Base-by-base conservation (phyloP, 257 asterid genomes). In the Nicotiana benthamiana region DNA sequence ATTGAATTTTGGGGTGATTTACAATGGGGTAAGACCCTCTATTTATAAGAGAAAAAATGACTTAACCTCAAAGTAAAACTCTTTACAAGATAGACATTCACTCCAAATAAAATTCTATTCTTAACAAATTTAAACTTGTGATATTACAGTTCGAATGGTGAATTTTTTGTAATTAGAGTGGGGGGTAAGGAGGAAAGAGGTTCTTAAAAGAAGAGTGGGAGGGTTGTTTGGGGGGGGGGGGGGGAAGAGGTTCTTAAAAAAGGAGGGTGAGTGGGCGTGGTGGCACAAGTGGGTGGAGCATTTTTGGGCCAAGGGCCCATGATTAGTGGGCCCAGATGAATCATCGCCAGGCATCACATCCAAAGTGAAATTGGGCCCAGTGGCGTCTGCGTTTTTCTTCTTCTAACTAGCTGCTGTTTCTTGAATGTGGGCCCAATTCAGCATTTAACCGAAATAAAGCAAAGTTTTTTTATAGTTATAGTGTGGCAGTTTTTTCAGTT, bases 241-340 rank as follows among this genome's bases (percentile, higher is more conserved):
- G 28, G 46, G 64, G 75, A 72, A 60, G 18, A 52, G 77, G 75
- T 76, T 34, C 76, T 84, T 26, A 32, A 27, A 46, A 46, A 28
- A 77, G 15, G 70, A 61, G 40, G n/a, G 30, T 79, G 77, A 59
- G 75, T 61, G 81, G 81, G 87, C 72, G 30, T 65, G 85, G 81
- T 75, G 85, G 86, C 52, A 48, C 11, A 65, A 89, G 91, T 90
- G 92, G 94, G 87, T 51, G 51, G 85, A 86, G 87, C 89, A 89
- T 83, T 83, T 87, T 83, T 86, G 92, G 90, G 89, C 87, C 81
- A 1, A 70, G 51, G 80, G 80, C 61, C 74, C 81, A 85, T 85
- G 82, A 81, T 87, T 82, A 64, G 89, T 85, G 90, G 94, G 88
- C 84, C 94, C 90, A 63, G 64, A 79, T 86, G 87, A 90, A 87